A percentile compares a stretch with the other conserved stretches of the same genome.
phyloP scores from a whole-genome alignment of 176 grass and related monocot species.

The Musa schizocarpa region DNA sequence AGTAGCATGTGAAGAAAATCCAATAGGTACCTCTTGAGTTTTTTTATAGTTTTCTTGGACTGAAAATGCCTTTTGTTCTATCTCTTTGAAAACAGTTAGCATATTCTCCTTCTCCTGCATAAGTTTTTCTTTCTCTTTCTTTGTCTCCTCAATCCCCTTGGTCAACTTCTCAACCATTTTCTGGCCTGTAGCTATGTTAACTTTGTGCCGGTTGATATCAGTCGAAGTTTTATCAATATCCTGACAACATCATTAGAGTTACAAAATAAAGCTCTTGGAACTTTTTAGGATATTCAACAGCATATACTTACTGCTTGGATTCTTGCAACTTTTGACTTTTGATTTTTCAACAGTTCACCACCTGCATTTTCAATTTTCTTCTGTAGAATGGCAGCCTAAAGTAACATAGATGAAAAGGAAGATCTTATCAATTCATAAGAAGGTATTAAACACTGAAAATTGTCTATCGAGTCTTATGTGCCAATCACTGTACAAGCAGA shows the following conservation, averaged over 20 bases:
- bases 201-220: slow-evolving; percentile 80
- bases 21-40: slow-evolving; percentile 57
- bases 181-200: slow-evolving; percentile 63
- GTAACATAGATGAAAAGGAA: neutral
- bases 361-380: slow-evolving; percentile 90
- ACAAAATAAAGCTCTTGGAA: neutral
- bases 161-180: slow-evolving; percentile 67
- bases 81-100: slow-evolving; percentile 53
- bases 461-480: neutral
- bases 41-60: slow-evolving; percentile 90
- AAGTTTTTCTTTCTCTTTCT: slow-evolving; percentile 56
- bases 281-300: neutral
- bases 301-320: slow-evolving; percentile 72
- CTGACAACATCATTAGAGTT: slow-evolving; percentile 25
- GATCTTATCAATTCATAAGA: neutral
- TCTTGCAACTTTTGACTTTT: slow-evolving; percentile 66
- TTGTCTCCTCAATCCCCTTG: slow-evolving; percentile 57
- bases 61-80: slow-evolving; percentile 61
- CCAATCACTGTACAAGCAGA: neutral
- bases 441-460: neutral
- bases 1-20: neutral
- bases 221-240: slow-evolving; percentile 91
- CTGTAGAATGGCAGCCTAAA: slow-evolving; percentile 85
- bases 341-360: slow-evolving; percentile 77
- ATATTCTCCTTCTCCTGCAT: slow-evolving; percentile 48